Evolutionary conservation across 371 early-diverging fungal species (phyloP), one percentile per base, ranked within the genome.

Genomic region (Gilbertella persicaria): DNA sequence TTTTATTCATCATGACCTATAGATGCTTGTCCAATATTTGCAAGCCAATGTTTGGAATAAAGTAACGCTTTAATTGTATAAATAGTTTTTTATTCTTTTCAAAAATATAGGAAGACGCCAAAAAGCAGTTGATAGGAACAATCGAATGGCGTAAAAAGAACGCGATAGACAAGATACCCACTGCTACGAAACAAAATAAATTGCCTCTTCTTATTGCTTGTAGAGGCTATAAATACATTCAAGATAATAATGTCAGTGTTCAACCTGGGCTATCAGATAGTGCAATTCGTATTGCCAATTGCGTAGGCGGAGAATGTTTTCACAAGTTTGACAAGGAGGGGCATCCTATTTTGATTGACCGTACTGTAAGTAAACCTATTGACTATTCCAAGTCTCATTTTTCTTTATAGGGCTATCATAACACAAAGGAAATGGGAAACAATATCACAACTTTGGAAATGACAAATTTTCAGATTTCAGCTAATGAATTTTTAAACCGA

Each of bases 301-400:
- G 73, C 58, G 78, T 87, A 61, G 93, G 91, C 5, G 93, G 93
- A 24, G 83, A 86, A 47, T 83, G 84, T 69, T 85, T 86, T 46
- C 93, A 93, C 74, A 91, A 91, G 59, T 75, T 80, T 53, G 93
- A 93, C 70, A 86, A 85, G 53, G 80, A 83, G 24, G 93, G 92
- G 12, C 73, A 79, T 47, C 91, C 91, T 0, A 64, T 93, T 45
- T 79, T 88, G 50, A 88, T 91, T 48, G 93, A 93, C 70, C 79
- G 90, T 16, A 78, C 86, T 36, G 90, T 87, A 66, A 74, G 72
- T 36, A 23, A 6, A 4, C 21, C n/a, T n/a, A n/a, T 9, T n/a
- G 26, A 23, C 13, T 36, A 2, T 45, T 19, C 25, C 10, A 23
- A 23, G 21, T 13, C 4, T 13, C 44, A 19, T 38, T 26, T 20